Conservation (phyloP, 1,284 basidiomycete genomes). For the Calocybe gambosa region DNA sequence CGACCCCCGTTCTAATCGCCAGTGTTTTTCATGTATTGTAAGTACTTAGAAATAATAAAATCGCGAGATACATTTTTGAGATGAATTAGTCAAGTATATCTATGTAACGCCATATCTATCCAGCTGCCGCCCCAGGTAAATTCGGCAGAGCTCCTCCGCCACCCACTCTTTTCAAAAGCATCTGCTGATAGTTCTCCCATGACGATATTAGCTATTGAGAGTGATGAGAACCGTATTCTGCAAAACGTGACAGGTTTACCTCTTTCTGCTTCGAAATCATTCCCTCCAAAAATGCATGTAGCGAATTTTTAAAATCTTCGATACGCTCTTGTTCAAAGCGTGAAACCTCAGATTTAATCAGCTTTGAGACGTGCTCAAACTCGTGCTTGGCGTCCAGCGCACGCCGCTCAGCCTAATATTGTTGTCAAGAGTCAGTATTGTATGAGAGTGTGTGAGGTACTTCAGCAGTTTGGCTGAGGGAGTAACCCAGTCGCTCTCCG, state of each 20-base stretch:
- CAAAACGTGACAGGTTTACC: constrained; percentile 32
- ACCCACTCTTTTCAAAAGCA: constrained; percentile 47
- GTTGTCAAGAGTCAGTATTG: background rate
- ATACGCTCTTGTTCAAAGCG: constrained; percentile 92
- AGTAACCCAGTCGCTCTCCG: constrained; percentile 59
- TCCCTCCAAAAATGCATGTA: constrained; percentile 76
- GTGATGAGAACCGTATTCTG: background rate
- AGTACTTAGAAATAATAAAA: constrained; percentile 6
- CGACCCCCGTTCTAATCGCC: no score
- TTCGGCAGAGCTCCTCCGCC: constrained; percentile 18
- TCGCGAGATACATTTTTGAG: background rate
- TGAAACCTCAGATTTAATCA: constrained; percentile 89
- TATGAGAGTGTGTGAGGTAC: constrained; percentile 32
- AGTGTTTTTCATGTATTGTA: background rate
- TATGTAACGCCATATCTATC: background rate
- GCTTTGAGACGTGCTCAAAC: constrained; percentile 81
- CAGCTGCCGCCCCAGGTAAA: constrained; percentile 6
- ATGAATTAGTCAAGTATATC: background rate
- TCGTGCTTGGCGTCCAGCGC: constrained; percentile 78
- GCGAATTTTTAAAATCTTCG: constrained; percentile 76
- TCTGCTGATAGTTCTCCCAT: constrained; percentile 74
- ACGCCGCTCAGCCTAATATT: constrained; percentile 70
- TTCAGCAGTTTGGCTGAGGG: constrained; percentile 75
- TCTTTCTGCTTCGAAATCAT: constrained; percentile 82
- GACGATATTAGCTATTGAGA: constrained; percentile 48